phyloP scores from a whole-genome alignment of 2,329 filamentous ascomycete genomes.

The Claviceps cyperi region DNA sequence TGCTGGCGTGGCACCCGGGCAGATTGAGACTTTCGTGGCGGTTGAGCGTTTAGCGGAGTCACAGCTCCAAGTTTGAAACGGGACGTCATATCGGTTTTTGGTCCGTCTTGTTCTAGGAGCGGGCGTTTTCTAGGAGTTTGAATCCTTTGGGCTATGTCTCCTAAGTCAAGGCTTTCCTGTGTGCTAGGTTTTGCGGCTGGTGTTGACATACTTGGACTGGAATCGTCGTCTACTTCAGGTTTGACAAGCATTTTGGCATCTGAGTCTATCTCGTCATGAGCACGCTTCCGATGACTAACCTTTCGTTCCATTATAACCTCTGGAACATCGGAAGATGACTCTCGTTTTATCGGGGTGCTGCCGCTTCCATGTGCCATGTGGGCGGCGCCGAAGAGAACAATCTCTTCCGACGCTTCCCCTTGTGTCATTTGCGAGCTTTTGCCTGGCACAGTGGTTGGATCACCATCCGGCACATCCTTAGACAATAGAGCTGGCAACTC shows the following conservation, averaged over 20 bases:
- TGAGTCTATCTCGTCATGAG: conserved; percentile 11
- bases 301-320: conserved; percentile 35
- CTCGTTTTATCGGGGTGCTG: conserved; percentile 27
- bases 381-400: conserved; percentile 12
- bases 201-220: conserved; percentile 15
- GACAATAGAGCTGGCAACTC: not conserved
- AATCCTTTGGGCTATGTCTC: conserved; percentile 18
- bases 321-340: conserved; percentile 38
- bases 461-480: not conserved
- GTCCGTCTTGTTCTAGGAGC: conserved; percentile 10
- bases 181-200: conserved; percentile 17
- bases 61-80: not conserved
- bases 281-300: conserved; percentile 32
- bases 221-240: conserved; percentile 19
- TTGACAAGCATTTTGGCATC: conserved; percentile 25
- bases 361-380: conserved; percentile 7
- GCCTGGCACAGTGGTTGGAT: conserved; percentile 2
- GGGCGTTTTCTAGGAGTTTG: conserved; percentile 23
- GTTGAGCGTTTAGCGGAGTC: not conserved
- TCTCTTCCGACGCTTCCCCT: conserved; percentile 12
- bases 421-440: conserved; percentile 17
- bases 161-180: conserved; percentile 46
- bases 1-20: conserved; percentile 8
- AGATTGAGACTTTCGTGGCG: not conserved
- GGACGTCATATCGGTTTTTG: conserved; percentile 1